Percentiles rank a stretch among this genome's conserved stretches.
Evolutionary conservation across 83 land plant species (phyloP).

Genomic region (Thuja plicata): DNA sequence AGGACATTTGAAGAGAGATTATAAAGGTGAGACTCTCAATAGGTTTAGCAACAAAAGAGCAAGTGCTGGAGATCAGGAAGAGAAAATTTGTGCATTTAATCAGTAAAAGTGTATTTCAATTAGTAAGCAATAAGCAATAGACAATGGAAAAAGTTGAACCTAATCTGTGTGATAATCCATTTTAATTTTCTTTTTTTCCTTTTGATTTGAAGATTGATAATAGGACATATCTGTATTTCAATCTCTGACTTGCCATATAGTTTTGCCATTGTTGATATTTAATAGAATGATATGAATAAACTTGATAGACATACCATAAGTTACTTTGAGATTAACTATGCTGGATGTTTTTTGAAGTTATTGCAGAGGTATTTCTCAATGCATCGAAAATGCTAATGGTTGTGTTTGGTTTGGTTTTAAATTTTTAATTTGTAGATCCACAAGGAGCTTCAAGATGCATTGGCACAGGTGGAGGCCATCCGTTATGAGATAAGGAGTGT

Average conservation of each 20-base stretch:
- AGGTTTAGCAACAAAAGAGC: background rate
- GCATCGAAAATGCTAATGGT: background rate
- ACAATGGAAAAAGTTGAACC: background rate
- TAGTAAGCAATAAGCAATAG: background rate
- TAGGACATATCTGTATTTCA: background rate
- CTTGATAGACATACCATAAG: background rate
- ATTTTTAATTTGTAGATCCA: conserved; percentile 41
- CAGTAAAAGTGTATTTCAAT: background rate
- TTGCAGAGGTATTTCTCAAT: background rate
- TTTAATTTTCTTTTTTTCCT: background rate
- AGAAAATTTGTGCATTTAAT: background rate
- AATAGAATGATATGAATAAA: background rate
- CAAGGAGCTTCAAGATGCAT: conserved; percentile 69
- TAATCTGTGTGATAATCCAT: background rate
- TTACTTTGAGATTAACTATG: background rate
- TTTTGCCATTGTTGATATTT: background rate
- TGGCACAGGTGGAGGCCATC: conserved; percentile 72
- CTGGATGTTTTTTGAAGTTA: background rate
- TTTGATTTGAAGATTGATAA: background rate
- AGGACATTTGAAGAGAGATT: background rate
- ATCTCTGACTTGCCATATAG: background rate
- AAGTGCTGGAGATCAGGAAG: background rate
- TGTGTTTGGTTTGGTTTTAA: background rate
- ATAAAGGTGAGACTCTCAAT: background rate
- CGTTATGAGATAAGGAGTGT: conserved; percentile 70